phyloP scores from a whole-genome alignment of 1,284 basidiomycete genomes.

The Anthracocystis walkeri region DNA sequence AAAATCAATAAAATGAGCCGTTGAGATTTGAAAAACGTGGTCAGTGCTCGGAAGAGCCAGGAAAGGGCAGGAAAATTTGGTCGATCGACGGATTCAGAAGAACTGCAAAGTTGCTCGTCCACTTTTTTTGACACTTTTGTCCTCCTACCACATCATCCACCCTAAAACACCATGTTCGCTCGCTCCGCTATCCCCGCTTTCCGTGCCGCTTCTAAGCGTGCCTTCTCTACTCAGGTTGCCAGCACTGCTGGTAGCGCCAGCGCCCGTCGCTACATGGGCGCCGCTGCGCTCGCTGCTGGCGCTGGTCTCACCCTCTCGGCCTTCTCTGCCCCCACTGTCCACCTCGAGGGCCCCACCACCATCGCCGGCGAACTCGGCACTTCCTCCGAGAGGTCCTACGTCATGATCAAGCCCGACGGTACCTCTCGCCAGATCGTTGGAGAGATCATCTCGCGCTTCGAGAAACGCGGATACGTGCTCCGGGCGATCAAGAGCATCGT shows the following conservation, averaged over 20 bases:
- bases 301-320: slow-evolving; percentile 47
- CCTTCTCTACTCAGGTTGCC: slow-evolving; percentile 52
- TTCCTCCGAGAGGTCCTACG: slow-evolving; percentile 70
- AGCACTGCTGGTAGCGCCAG: slow-evolving; percentile 29
- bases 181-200: slow-evolving; percentile 46
- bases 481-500: slow-evolving; percentile 36
- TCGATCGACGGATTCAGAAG: slow-evolving; percentile 17
- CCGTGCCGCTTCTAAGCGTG: slow-evolving; percentile 52
- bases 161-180: slow-evolving; percentile 38
- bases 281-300: slow-evolving; percentile 49
- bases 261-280: slow-evolving; percentile 47
- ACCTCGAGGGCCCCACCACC: slow-evolving; percentile 70
- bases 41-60: slow-evolving; percentile 23
- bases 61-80: too few relatives aligned
- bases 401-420: slow-evolving; percentile 71
- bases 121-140: neutral
- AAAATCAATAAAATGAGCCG: neutral
- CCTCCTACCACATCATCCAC: slow-evolving; percentile 12
- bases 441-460: slow-evolving; percentile 64
- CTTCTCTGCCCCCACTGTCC: slow-evolving; percentile 37
- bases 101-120: neutral
- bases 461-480: slow-evolving; percentile 56
- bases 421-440: slow-evolving; percentile 63
- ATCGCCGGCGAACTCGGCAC: slow-evolving; percentile 72
- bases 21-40: too few relatives aligned